Evolutionary conservation across 257 asterid genomes (phyloP).

Genomic region (Solanum etuberosum): DNA sequence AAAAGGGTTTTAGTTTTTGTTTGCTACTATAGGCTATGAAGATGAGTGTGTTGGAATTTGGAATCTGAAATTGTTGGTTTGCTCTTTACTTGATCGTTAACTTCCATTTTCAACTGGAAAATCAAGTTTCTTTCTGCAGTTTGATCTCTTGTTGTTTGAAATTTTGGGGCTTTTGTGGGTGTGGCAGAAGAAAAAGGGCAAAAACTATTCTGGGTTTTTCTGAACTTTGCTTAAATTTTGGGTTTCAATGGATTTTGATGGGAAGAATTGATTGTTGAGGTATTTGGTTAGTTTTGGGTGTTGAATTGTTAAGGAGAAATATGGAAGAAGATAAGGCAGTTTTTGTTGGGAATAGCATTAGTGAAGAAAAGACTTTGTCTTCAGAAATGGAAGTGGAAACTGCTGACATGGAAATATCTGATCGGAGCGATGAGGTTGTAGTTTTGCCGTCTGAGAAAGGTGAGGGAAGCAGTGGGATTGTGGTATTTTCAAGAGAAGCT

Average conservation of each 20-base stretch:
- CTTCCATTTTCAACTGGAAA: not conserved
- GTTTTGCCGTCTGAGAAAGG: constrained; percentile 27
- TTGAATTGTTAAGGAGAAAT: not conserved
- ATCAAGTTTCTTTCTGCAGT: not conserved
- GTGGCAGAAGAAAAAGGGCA: not conserved
- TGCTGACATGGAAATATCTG: not conserved
- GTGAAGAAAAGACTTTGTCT: constrained; percentile 15
- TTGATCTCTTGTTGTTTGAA: not conserved
- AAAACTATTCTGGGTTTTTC: not conserved
- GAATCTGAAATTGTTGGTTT: not conserved
- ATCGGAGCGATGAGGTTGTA: not conserved
- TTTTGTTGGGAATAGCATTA: not conserved
- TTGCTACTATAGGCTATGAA: not conserved
- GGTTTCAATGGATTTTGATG: not conserved
- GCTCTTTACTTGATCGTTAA: not conserved
- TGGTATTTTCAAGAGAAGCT: constrained; percentile 58
- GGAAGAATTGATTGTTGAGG: not conserved
- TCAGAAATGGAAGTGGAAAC: constrained; percentile 59
- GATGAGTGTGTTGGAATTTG: not conserved
- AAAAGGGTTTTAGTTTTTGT: not conserved
- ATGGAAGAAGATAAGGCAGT: constrained; percentile 16
- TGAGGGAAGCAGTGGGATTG: constrained; percentile 51
- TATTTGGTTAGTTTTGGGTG: not conserved
- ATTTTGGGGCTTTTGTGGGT: not conserved
- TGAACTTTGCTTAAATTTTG: not conserved